These are phyloP conservation scores for Phytophthora europaea DNA, from an alignment of 352 stramenopile genomes.

Conservation along the genomic window DNA sequence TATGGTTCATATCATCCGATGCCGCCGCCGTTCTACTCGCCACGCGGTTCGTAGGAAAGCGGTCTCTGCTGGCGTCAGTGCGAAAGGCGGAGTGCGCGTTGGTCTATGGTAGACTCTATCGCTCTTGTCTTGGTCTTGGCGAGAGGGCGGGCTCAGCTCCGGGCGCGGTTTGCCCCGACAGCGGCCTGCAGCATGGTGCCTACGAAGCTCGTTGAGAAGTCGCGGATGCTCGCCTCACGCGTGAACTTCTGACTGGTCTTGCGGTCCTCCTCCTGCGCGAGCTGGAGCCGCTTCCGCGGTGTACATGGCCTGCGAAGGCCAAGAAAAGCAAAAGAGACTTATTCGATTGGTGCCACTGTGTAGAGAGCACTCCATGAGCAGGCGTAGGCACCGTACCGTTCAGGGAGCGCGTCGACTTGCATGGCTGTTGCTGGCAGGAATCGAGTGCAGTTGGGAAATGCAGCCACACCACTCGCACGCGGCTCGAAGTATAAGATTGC, in stretches of 20 bases:
- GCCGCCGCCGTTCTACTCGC: constrained; percentile 13
- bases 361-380: background rate
- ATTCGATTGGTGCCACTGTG: constrained; percentile 6
- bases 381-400: constrained; percentile 17
- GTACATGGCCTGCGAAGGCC: constrained; percentile 59
- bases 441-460: constrained; percentile 31
- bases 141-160: constrained; percentile 8
- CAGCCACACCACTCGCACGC: background rate
- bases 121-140: constrained; percentile 1
- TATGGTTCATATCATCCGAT: constrained; percentile 15
- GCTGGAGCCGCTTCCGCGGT: constrained; percentile 68
- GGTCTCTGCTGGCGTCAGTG: constrained; percentile 17
- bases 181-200: constrained; percentile 50
- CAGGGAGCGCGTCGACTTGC: constrained; percentile 27
- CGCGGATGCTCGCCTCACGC: constrained; percentile 43
- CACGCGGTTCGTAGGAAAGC: constrained; percentile 33
- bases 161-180: constrained; percentile 14
- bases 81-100: constrained; percentile 28
- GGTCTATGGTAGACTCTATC: constrained; percentile 18
- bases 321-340: background rate
- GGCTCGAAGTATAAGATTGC: constrained; percentile 11
- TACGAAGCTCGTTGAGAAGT: constrained; percentile 63
- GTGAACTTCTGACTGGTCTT: constrained; percentile 44
- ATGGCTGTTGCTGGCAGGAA: constrained; percentile 17
- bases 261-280: constrained; percentile 61